phyloP scores from a whole-genome alignment of 805 yeast species.

The Wickerhamiella lipophila region DNA sequence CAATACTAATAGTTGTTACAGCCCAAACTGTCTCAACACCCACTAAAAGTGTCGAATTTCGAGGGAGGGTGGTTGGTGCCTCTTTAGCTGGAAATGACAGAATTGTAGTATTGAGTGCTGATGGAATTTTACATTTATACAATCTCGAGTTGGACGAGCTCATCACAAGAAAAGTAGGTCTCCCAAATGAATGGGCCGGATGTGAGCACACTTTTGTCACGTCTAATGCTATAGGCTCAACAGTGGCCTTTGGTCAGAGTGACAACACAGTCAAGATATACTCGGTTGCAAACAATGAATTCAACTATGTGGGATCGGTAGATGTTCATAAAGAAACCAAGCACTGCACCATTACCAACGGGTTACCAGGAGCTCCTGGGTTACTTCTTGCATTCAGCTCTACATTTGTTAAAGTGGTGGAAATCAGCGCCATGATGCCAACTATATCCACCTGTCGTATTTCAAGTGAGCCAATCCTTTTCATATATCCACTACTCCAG shows the following conservation, averaged over 20 bases:
- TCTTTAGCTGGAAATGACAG: neutral
- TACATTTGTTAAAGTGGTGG: neutral
- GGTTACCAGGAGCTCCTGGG: conserved; percentile 2
- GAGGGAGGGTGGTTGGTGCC: conserved; percentile 4
- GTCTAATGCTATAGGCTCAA: neutral
- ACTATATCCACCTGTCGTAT: conserved; percentile 5
- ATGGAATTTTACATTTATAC: neutral
- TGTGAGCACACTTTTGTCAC: neutral
- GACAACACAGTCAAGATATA: neutral
- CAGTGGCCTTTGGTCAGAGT: neutral
- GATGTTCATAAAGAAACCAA: neutral
- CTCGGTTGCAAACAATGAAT: neutral
- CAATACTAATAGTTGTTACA: conserved; percentile 5
- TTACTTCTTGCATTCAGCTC: neutral
- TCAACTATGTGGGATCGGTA: neutral
- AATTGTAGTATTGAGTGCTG: neutral
- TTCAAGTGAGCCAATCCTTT: neutral
- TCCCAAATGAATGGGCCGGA: conserved; percentile 3
- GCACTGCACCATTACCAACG: neutral
- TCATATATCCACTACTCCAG: neutral
- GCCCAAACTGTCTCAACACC: neutral
- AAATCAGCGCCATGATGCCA: conserved; percentile 6
- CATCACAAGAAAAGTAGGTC: neutral
- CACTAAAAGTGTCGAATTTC: neutral
- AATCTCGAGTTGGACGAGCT: neutral